A percentile compares a stretch with the other conserved stretches of the same genome.
phyloP scores from a whole-genome alignment of 306 rosid species.

The Arachis hypogaea region DNA sequence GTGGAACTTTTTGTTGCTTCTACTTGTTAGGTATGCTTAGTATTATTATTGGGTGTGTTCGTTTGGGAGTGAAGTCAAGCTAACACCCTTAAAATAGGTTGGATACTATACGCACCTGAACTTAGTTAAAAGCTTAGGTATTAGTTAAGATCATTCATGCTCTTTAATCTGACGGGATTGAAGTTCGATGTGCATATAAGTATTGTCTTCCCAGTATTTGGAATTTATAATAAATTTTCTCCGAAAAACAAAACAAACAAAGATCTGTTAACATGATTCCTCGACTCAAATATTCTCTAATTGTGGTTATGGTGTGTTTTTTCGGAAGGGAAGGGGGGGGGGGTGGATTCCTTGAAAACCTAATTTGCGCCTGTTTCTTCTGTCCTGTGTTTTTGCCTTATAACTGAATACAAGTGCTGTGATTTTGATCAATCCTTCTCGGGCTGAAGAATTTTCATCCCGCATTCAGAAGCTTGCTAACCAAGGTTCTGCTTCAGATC shows the following conservation, averaged over 20 bases:
- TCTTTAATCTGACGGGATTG: neutral
- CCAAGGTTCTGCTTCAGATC: constrained; percentile 74
- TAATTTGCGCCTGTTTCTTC: neutral
- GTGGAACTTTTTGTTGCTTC: neutral
- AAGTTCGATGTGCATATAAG: neutral
- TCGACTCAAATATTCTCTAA: neutral
- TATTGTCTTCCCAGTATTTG: neutral
- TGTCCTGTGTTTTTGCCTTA: neutral
- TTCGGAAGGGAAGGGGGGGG: too few relatives aligned
- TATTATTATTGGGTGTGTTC: neutral
- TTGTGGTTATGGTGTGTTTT: neutral
- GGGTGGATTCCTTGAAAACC: neutral
- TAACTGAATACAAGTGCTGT: constrained; percentile 33
- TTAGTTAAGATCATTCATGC: neutral
- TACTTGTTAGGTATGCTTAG: neutral
- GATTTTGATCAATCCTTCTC: constrained; percentile 42
- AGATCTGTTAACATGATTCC: neutral
- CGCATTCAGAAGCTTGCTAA: constrained; percentile 80
- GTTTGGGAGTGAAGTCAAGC: neutral
- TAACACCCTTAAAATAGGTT: too few relatives aligned
- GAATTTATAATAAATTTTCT: neutral
- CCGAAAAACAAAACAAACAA: neutral
- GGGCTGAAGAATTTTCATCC: constrained; percentile 93
- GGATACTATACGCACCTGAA: too few relatives aligned
- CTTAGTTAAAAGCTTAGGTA: neutral